Percentiles rank a stretch among this genome's conserved stretches.
These are phyloP conservation scores for Phytophthora megakarya DNA, from an alignment of 352 stramenopile genomes.

Conservation along the genomic window DNA sequence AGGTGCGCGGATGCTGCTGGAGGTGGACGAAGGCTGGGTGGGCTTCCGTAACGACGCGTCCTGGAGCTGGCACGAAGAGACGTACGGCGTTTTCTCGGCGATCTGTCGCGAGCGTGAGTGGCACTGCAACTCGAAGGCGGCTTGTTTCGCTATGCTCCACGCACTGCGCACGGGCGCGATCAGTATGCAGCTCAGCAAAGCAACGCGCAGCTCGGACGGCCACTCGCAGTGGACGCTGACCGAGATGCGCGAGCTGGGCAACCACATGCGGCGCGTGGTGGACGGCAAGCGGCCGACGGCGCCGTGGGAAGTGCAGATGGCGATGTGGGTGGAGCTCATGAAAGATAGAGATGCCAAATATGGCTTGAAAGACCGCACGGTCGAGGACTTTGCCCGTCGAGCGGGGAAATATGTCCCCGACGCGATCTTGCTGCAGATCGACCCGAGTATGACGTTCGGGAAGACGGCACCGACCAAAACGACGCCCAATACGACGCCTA, in stretches of 20 bases:
- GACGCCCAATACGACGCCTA: too few species aligned
- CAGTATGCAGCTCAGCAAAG: conserved; percentile 28
- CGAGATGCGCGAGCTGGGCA: conserved; percentile 34
- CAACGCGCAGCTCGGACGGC: conserved; percentile 18
- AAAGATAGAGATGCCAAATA: conserved; percentile 16
- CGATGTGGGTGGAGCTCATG: conserved; percentile 24
- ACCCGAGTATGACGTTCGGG: conserved; percentile 1
- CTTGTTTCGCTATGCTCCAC: conserved; percentile 24
- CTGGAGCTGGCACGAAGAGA: conserved; percentile 35
- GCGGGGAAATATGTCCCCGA: conserved; percentile 22
- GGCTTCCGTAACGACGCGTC: conserved; percentile 18
- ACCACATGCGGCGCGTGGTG: conserved; percentile 28
- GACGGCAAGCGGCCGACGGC: conserved; percentile 6
- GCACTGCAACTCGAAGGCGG: conserved; percentile 23
- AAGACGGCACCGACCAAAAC: background rate
- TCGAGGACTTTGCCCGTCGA: conserved; percentile 25
- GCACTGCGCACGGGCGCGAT: conserved; percentile 25
- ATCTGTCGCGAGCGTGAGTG: conserved; percentile 28
- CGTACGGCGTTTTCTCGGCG: conserved; percentile 12
- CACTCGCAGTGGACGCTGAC: conserved; percentile 29
- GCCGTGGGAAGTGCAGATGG: conserved; percentile 20
- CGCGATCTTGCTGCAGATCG: conserved; percentile 13
- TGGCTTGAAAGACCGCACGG: conserved; percentile 15
- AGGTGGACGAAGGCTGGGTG: conserved; percentile 38
- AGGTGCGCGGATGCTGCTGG: conserved; percentile 23